A percentile compares a stretch with the other conserved stretches of the same genome.
These are phyloP conservation scores for Chiua virens DNA, from an alignment of 768 basidiomycete species.

Conservation along the genomic window DNA sequence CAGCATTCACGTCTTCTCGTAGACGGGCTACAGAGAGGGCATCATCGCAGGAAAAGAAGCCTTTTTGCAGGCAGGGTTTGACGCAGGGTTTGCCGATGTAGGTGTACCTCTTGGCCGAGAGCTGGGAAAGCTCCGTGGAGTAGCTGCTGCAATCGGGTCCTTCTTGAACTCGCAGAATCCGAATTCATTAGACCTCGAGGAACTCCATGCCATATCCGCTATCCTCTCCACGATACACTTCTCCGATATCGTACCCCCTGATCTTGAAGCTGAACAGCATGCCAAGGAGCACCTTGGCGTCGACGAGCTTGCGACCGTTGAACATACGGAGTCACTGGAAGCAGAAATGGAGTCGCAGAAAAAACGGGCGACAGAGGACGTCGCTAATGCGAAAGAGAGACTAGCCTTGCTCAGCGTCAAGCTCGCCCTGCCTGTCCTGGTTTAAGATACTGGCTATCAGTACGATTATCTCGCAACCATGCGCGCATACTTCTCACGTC, in stretches of 20 bases:
- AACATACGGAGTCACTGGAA: constrained; percentile 39
- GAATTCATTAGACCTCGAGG: constrained; percentile 27
- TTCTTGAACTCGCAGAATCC: constrained; percentile 43
- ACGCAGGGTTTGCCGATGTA: constrained; percentile 71
- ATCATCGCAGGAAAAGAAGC: constrained; percentile 90
- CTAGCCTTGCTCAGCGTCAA: constrained; percentile 31
- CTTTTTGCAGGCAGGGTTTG: constrained; percentile 87
- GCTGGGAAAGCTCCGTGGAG: constrained; percentile 76
- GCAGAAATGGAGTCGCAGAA: constrained; percentile 14
- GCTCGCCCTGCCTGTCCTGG: constrained; percentile 32
- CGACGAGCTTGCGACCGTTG: constrained; percentile 30
- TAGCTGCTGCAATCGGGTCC: constrained; percentile 59
- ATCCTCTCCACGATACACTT: constrained; percentile 63
- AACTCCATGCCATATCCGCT: constrained; percentile 53
- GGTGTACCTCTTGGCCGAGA: constrained; percentile 77
- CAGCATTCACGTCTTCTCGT: not conserved
- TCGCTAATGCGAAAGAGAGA: constrained; percentile 39
- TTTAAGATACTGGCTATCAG: not conserved
- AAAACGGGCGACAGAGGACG: constrained; percentile 39
- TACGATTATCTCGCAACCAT: not conserved
- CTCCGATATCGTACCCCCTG: constrained; percentile 70
- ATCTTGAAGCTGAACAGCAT: constrained; percentile 78
- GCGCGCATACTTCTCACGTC: not conserved
- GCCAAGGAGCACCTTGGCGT: constrained; percentile 60
- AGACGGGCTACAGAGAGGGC: constrained; percentile 97